Evolutionary conservation across 768 basidiomycete genomes (phyloP), one percentile per base, ranked within the genome.

Genomic region (Fibroporia radiculosa): DNA sequence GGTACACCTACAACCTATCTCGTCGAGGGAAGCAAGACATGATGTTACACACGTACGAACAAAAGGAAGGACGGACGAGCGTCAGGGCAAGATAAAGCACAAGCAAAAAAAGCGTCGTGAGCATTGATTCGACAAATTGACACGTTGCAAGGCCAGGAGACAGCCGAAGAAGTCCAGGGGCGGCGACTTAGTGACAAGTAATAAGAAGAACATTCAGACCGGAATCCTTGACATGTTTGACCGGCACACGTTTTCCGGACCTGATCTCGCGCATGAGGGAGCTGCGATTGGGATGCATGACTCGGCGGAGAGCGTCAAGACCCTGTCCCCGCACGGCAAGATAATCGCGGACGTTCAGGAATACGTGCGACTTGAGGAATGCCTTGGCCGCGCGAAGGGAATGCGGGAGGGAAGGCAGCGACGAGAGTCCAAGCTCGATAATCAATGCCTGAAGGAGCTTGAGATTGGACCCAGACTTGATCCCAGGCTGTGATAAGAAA

Each of bases 281-380:
- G 14, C 44, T 72, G 51, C 72, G 72, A 61, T 64, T 82, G 4
- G 81, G 75, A 49, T 81, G 75, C 72, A 89, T 69, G 45, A 80
- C 72, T 32, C 65, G 53, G 44, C 67, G 78, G 26, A 89, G 66
- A 20, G 79, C 82, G 4, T 68, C 70, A 24, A 74, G 77, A 1
- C 84, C 84, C 55, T 80, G 71, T 43, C 65, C 68, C 29, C 87
- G 80, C 25, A 74, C 73, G 14, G 75, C 74, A 46, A 87, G 67
- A 59, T 89, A 89, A 48, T 88, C 84, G 39, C 71, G 71, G 47
- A 90, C 74, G 54, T 85, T 86, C 24, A 89, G 54, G 56, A 87
- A 86, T 0, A 70, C 84, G 31, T 69, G 70, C 5, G 77, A 64
- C 62, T 83, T 87, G 37, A 89, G 62, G 32, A 82, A 65, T 12